Conservation (phyloP, 768 basidiomycete species). For the Kwoniella newhampshirensis region DNA sequence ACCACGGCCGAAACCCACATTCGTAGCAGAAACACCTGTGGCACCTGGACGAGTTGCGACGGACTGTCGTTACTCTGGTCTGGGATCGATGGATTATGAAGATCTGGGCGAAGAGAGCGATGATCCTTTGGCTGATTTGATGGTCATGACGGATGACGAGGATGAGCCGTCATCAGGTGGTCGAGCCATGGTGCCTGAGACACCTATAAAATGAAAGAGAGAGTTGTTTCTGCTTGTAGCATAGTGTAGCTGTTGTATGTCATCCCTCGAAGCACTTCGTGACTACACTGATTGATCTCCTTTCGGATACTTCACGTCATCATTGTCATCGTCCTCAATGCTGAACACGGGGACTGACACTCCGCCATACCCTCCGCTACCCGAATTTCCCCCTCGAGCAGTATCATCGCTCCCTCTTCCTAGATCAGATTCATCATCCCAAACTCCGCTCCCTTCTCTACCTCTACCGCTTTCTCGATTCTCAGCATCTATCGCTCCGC, state of each 20-base stretch:
- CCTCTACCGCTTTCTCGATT: slow-evolving; percentile 1
- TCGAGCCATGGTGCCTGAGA: slow-evolving; percentile 31
- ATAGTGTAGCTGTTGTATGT: neutral
- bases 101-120: slow-evolving; percentile 31
- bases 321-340: slow-evolving; percentile 18
- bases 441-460: slow-evolving; percentile 33
- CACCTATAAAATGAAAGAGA: slow-evolving; percentile 36
- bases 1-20: slow-evolving; percentile 10
- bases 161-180: slow-evolving; percentile 14
- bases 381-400: slow-evolving; percentile 9
- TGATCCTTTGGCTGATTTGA: slow-evolving; percentile 35
- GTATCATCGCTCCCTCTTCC: slow-evolving; percentile 23
- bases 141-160: slow-evolving; percentile 49
- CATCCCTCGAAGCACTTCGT: neutral
- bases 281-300: slow-evolving; percentile 1
- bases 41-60: slow-evolving; percentile 7
- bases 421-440: slow-evolving; percentile 37
- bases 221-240: neutral
- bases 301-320: neutral
- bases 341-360: neutral
- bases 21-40: slow-evolving; percentile 33
- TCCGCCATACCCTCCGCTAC: neutral
- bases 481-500: neutral
- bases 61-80: neutral
- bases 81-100: slow-evolving; percentile 1